Conservation (phyloP, 257 asterid genomes). For the Coffea eugenioides region DNA sequence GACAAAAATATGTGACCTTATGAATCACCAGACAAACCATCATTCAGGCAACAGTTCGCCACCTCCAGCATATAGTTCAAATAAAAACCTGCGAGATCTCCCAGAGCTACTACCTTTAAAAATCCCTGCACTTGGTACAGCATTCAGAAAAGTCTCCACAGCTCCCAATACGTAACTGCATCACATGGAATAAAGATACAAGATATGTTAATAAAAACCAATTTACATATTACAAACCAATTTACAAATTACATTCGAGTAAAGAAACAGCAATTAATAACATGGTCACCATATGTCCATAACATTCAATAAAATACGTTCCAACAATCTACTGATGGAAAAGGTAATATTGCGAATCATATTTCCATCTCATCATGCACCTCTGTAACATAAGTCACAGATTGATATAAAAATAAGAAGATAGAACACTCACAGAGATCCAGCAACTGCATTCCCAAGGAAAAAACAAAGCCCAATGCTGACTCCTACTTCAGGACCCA, state of each 20-base stretch:
- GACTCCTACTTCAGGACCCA: conserved; percentile 99
- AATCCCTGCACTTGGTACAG: conserved; percentile 92
- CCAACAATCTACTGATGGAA: not conserved
- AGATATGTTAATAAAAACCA: not conserved
- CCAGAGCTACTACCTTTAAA: conserved; percentile 60
- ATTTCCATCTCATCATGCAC: conserved; percentile 9
- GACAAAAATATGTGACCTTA: not conserved
- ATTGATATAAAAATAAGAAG: not conserved
- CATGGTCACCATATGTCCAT: not conserved
- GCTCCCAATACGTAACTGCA: conserved; percentile 97
- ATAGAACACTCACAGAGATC: conserved; percentile 83
- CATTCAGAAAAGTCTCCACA: conserved; percentile 94
- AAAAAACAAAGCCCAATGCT: conserved; percentile 98
- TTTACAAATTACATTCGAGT: not conserved
- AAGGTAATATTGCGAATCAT: not conserved
- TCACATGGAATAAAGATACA: conserved; percentile 25
- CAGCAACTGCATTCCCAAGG: conserved; percentile 98
- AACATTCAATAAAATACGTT: not conserved
- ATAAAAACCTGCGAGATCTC: not conserved
- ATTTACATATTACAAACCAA: not conserved
- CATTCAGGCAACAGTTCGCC: not conserved
- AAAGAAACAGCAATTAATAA: not conserved
- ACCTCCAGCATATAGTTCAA: not conserved
- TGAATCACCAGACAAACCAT: not conserved
- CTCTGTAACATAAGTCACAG: not conserved